Evolutionary conservation across 202 grass and related monocot genomes (phyloP).

Genomic region (Digitaria exilis): DNA sequence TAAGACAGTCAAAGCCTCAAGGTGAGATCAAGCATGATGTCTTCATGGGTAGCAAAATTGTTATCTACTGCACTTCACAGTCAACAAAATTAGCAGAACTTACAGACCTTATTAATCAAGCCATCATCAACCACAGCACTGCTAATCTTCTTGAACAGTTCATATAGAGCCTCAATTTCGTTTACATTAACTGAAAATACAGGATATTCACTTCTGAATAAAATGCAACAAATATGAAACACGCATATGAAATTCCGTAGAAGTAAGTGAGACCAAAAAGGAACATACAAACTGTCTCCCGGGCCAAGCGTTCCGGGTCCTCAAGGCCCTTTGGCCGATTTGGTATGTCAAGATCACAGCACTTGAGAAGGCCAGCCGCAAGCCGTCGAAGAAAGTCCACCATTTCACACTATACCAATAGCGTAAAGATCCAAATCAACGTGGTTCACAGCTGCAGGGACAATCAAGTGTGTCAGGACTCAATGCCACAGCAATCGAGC

Average conservation of each 20-base stretch:
- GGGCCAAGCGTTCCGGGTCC: slow-evolving; percentile 65
- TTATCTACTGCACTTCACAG: not conserved
- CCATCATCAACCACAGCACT: slow-evolving; percentile 85
- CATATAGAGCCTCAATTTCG: slow-evolving; percentile 82
- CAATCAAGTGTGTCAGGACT: not conserved
- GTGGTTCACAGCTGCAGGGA: slow-evolving; percentile 44
- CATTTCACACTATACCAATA: slow-evolving; percentile 43
- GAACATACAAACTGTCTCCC: slow-evolving; percentile 87
- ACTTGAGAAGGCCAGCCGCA: slow-evolving; percentile 54
- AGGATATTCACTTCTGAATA: not conserved
- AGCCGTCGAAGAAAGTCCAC: slow-evolving; percentile 69
- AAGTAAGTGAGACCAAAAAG: slow-evolving; percentile 14
- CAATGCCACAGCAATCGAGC: not conserved
- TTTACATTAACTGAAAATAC: slow-evolving; percentile 75
- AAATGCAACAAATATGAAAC: slow-evolving; percentile 6
- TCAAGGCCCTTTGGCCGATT: slow-evolving; percentile 64
- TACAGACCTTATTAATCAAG: slow-evolving; percentile 76
- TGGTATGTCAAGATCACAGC: slow-evolving; percentile 59
- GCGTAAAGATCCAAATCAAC: slow-evolving; percentile 34
- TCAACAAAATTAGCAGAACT: slow-evolving; percentile 29
- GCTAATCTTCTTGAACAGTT: slow-evolving; percentile 90
- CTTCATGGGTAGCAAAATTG: not conserved
- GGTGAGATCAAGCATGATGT: not conserved
- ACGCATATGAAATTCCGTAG: slow-evolving; percentile 7
- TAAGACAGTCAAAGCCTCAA: slow-evolving; percentile 25